phyloP scores from a whole-genome alignment of 148 eudicot species.

The Camellia sinensis region DNA sequence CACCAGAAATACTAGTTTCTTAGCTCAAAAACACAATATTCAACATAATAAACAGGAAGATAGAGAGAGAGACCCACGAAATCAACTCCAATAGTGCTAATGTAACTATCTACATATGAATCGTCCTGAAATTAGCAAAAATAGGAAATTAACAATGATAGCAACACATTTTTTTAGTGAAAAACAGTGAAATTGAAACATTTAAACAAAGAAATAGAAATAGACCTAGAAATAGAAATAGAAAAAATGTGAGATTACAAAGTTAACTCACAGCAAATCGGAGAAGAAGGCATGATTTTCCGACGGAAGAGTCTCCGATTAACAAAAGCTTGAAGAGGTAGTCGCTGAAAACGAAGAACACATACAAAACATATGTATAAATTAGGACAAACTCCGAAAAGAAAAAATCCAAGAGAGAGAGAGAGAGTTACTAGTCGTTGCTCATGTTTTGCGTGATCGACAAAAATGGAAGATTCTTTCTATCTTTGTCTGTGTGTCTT shows the following conservation, averaged over 20 bases:
- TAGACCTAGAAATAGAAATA: background rate
- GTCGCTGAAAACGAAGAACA: slow-evolving; percentile 41
- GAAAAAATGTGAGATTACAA: background rate
- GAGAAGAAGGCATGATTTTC: slow-evolving; percentile 81
- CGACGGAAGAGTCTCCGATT: slow-evolving; percentile 83
- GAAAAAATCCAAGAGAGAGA: background rate
- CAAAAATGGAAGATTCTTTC: background rate
- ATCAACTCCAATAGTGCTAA: slow-evolving; percentile 91
- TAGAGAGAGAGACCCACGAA: slow-evolving; percentile 48
- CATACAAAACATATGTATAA: background rate
- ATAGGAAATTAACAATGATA: background rate
- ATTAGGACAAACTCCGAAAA: background rate
- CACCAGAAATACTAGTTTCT: slow-evolving; percentile 5
- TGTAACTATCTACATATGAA: slow-evolving; percentile 84
- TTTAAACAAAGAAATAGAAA: background rate
- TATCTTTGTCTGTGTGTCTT: background rate
- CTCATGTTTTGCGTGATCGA: slow-evolving; percentile 31
- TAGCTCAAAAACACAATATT: background rate
- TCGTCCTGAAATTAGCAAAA: slow-evolving; percentile 53
- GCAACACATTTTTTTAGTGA: background rate
- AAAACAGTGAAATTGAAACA: background rate
- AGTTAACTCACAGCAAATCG: slow-evolving; percentile 63
- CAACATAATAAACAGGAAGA: background rate
- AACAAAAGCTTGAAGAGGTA: slow-evolving; percentile 72
- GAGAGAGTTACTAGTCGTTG: slow-evolving; percentile 43